Conservation (phyloP, 2,329 filamentous ascomycete species). For the Claviceps quebecensis region DNA sequence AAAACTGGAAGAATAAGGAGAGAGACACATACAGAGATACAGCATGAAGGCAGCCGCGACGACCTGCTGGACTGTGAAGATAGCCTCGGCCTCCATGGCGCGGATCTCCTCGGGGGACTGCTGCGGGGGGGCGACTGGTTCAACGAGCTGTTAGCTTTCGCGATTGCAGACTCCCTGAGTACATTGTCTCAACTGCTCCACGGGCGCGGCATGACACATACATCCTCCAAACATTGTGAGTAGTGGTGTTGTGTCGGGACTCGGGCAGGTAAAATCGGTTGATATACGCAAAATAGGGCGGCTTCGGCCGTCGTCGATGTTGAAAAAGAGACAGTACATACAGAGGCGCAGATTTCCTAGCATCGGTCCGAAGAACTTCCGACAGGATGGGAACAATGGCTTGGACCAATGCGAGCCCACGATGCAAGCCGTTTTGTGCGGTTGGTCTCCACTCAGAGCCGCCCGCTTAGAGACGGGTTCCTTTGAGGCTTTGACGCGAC, state of each 20-base stretch:
- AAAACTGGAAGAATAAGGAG: neutral
- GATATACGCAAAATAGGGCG: constrained; percentile 11
- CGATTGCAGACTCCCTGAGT: neutral
- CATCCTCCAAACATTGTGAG: constrained; percentile 21
- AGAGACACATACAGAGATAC: constrained; percentile 55
- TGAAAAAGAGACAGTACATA: neutral
- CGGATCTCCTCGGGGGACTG: constrained; percentile 57
- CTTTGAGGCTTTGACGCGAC: no score
- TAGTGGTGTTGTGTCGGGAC: neutral
- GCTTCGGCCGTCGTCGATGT: constrained; percentile 7
- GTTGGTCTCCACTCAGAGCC: no score
- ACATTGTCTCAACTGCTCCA: neutral
- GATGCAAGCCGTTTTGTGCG: no score
- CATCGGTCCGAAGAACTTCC: constrained; percentile 9
- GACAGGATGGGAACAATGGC: constrained; percentile 4
- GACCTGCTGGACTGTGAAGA: constrained; percentile 52
- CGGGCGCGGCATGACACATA: constrained; percentile 20
- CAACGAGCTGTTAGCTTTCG: constrained; percentile 9
- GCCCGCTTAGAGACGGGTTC: no score
- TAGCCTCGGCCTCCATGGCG: constrained; percentile 53
- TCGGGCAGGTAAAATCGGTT: neutral
- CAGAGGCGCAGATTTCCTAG: constrained; percentile 4
- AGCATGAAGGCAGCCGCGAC: constrained; percentile 51
- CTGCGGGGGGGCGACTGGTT: constrained; percentile 51
- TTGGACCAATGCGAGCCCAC: no score